These are phyloP conservation scores for Penicillium samsonianum DNA, from an alignment of 495 filamentous ascomycete genomes.

Conservation along the genomic window DNA sequence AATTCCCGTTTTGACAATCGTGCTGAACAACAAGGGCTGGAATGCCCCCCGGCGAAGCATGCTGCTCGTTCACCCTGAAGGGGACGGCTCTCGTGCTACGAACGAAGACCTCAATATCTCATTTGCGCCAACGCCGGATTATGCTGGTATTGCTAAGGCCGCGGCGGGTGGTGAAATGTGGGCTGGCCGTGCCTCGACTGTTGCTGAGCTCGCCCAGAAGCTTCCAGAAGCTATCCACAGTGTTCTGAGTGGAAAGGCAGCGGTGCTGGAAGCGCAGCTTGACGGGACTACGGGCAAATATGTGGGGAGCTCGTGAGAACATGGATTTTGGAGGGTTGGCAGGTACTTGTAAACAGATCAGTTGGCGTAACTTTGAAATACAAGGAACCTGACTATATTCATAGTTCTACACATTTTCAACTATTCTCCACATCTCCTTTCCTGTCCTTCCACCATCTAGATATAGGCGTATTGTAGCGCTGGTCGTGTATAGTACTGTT, in stretches of 20 bases:
- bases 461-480: too few relatives aligned
- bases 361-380: too few relatives aligned
- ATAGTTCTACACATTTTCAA: too few relatives aligned
- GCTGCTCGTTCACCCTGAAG: slow-evolving; percentile 81
- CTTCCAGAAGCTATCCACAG: slow-evolving; percentile 67
- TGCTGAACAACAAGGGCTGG: slow-evolving; percentile 95
- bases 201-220: slow-evolving; percentile 58
- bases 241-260: slow-evolving; percentile 65
- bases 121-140: slow-evolving; percentile 84
- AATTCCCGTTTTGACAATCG: slow-evolving; percentile 86
- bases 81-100: slow-evolving; percentile 70
- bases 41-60: slow-evolving; percentile 78
- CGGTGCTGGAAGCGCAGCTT: slow-evolving; percentile 63
- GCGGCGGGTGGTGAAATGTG: slow-evolving; percentile 78
- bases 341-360: too few relatives aligned
- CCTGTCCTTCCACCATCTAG: too few relatives aligned
- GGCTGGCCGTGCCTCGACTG: slow-evolving; percentile 65
- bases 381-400: too few relatives aligned
- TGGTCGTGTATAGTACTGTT: too few relatives aligned
- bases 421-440: too few relatives aligned
- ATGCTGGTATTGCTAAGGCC: slow-evolving; percentile 87
- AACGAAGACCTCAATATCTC: slow-evolving; percentile 90
- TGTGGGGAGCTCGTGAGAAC: slow-evolving; percentile 22
- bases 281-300: slow-evolving; percentile 49
- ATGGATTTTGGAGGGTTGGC: not conserved